Evolutionary conservation across 257 asterid genomes (phyloP).

Genomic region (Solanum stenotomum): DNA sequence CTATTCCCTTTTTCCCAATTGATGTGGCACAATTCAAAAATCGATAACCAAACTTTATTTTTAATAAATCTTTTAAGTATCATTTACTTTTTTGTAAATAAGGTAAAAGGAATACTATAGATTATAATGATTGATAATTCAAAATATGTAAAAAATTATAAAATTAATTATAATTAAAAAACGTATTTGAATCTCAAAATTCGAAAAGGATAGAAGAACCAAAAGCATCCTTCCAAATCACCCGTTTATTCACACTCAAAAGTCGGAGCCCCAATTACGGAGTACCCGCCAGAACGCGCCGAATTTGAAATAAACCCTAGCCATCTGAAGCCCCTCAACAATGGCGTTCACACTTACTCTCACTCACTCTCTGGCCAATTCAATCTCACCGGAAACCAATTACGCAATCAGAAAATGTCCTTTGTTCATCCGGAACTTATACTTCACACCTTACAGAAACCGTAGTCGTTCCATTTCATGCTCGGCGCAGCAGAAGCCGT

Average conservation of each 20-base stretch:
- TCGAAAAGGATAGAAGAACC: accelerated
- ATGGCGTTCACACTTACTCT: constrained; percentile 41
- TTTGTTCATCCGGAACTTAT: constrained; percentile 7
- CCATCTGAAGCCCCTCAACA: not conserved
- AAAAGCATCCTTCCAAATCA: not conserved
- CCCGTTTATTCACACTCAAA: not conserved
- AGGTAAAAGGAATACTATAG: no score
- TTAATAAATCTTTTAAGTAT: not conserved
- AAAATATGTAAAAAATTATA: no score
- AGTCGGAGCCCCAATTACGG: not conserved
- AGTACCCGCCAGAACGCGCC: not conserved
- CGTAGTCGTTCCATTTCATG: constrained; percentile 12
- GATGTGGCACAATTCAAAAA: not conserved
- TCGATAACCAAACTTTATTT: not conserved
- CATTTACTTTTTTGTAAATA: not conserved
- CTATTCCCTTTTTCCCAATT: not conserved
- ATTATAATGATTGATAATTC: no score
- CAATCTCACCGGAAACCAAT: constrained; percentile 3
- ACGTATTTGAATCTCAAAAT: accelerated
- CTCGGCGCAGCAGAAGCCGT: constrained; percentile 19
- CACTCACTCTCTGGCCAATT: constrained; percentile 11
- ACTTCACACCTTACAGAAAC: constrained; percentile 5
- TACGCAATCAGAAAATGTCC: constrained; percentile 8
- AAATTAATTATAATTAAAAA: no score
- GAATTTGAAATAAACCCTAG: not conserved